These are phyloP conservation scores for Clitopilus hobsonii DNA, from an alignment of 768 basidiomycete genomes.

Conservation along the genomic window DNA sequence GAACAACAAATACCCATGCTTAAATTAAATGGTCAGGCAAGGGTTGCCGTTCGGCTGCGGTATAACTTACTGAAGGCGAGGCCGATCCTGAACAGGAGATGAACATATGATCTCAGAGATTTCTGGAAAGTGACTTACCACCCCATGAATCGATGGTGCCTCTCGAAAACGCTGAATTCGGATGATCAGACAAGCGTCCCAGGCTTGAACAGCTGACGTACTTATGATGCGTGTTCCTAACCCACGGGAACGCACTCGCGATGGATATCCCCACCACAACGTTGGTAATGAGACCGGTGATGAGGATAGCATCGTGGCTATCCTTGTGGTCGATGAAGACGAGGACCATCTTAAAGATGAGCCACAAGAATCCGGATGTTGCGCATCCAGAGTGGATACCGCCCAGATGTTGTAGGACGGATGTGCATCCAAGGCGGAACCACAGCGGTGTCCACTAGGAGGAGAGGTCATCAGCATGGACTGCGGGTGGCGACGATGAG, in stretches of 20 bases:
- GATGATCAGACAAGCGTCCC: constrained; percentile 2
- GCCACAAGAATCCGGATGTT: constrained; percentile 68
- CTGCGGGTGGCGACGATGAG: neutral
- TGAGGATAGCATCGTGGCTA: constrained; percentile 52
- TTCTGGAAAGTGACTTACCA: constrained; percentile 41
- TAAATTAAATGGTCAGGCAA: constrained; percentile 1
- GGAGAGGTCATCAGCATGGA: constrained; percentile 2
- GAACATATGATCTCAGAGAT: constrained; percentile 4
- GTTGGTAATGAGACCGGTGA: constrained; percentile 58
- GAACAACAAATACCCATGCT: constrained; percentile 68
- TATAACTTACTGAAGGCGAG: constrained; percentile 44
- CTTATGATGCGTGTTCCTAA: constrained; percentile 82
- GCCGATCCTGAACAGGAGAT: constrained; percentile 30
- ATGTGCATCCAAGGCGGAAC: constrained; percentile 70
- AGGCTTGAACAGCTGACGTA: constrained; percentile 23
- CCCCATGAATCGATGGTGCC: constrained; percentile 78
- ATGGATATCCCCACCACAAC: constrained; percentile 59
- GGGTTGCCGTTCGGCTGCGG: neutral
- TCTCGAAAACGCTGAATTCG: constrained; percentile 61
- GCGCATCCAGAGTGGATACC: constrained; percentile 86
- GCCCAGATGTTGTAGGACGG: constrained; percentile 71
- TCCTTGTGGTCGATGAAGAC: constrained; percentile 46
- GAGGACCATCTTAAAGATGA: constrained; percentile 54
- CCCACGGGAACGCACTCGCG: constrained; percentile 70
- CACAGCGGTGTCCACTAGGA: constrained; percentile 38